phyloP scores from a whole-genome alignment of 169 alveolate genomes.

The Plasmodium fragile region DNA sequence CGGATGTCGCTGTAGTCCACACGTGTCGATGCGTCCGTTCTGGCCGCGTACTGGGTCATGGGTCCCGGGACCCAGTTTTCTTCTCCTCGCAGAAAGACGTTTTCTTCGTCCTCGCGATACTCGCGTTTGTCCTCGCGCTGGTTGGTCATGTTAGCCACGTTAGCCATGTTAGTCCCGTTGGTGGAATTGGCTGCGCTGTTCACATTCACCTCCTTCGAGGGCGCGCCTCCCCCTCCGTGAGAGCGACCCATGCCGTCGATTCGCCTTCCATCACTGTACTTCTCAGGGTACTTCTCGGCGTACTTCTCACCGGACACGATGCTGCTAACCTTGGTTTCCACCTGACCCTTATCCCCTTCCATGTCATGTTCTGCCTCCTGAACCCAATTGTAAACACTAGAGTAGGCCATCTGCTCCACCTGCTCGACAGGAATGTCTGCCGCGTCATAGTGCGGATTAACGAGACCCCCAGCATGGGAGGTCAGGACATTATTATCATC shows the following conservation, averaged over 20 bases:
- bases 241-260: background rate
- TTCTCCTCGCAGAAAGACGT: background rate
- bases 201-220: background rate
- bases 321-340: background rate
- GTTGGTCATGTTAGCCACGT: too few relatives aligned
- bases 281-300: too few relatives aligned
- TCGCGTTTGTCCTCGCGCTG: background rate
- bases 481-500: background rate
- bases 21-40: background rate
- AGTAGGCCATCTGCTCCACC: background rate
- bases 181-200: background rate
- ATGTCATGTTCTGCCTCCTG: background rate
- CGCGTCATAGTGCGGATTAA: background rate
- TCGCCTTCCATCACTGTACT: background rate
- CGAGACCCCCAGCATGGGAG: background rate
- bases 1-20: background rate
- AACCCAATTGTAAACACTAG: background rate
- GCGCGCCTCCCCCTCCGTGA: background rate
- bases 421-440: background rate
- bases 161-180: background rate
- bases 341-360: background rate
- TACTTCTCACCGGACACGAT: too few relatives aligned
- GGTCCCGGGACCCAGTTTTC: background rate
- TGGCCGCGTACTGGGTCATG: background rate
- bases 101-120: background rate